Conservation (phyloP, 345 rosid genomes). For the Leavenworthia alabamica region DNA sequence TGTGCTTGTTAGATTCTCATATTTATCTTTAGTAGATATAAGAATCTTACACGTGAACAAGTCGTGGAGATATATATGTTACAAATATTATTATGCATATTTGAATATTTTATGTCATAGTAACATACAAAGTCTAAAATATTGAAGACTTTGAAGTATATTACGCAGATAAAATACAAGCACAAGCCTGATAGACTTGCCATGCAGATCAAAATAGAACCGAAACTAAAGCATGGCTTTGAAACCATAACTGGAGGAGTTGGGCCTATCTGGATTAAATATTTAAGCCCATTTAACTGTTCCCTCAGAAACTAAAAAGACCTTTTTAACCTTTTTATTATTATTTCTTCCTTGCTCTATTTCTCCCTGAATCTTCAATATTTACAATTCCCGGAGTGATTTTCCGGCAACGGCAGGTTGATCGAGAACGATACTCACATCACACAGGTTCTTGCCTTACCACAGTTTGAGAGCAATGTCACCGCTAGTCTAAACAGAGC, state of each 20-base stretch:
- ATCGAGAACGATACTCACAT: conserved; percentile 21
- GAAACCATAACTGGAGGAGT: not conserved
- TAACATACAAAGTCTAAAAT: conserved; percentile 2
- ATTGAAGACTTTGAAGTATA: not conserved
- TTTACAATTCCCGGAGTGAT: not conserved
- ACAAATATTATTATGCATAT: not conserved
- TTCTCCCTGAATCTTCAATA: not conserved
- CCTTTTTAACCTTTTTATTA: not conserved
- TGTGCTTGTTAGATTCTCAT: conserved; percentile 10
- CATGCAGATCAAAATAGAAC: no score
- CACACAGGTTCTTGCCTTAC: conserved; percentile 48
- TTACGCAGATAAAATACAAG: no score
- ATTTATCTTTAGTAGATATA: not conserved
- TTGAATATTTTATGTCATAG: conserved; percentile 1
- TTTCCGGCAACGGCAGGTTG: conserved; percentile 2
- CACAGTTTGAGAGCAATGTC: conserved; percentile 68
- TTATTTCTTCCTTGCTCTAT: not conserved
- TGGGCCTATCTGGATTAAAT: not conserved
- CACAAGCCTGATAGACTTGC: no score
- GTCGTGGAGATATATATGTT: not conserved
- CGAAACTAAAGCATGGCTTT: no score
- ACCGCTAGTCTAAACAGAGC: conserved; percentile 41
- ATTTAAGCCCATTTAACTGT: not conserved
- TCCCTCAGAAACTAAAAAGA: not conserved
- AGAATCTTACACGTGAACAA: conserved; percentile 15